Evolutionary conservation across 139 green algal genomes (phyloP), one percentile per base, ranked within the genome.

Genomic region (Desmodesmus armatus): DNA sequence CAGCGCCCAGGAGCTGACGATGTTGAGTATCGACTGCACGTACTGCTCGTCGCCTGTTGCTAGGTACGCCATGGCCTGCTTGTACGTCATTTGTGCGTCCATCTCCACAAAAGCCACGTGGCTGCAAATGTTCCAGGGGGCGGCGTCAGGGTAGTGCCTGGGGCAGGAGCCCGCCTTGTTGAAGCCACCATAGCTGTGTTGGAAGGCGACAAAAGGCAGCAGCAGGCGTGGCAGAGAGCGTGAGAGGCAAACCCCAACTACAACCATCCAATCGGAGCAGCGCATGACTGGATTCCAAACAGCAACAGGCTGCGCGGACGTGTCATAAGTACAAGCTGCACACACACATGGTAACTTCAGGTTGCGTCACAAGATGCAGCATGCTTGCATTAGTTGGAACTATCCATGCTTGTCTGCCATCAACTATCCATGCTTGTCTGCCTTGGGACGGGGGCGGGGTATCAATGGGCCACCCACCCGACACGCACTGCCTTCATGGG

Each of bases 11-110:
- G 60, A 62, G 62, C 77, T 15, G 13, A 72, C 51, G 62, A 84
- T 84, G 25, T 29, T n/a, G n/a, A 84, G 41, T 6, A 41, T 41
- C 27, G 47, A 77, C 3, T 76, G 37, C 11, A 63, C 78, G 25
- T 84, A 77, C 11, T 21, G 53, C 39, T 40, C 23, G 13, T 84
- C 41, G 19, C 63, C 78, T 9, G 62, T 84, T 4, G 78, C 78
- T 63, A 62, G 77, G 29, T 39, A 76, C 0, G 78, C 78, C 21
- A 84, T 21, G 3, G 78, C 78, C 41, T 84, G 78, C 63, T 84
- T 84, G 62, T 84, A 84, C 1, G 78, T 33, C 63, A 67, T 41
- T 39, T 74, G 62, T 2, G 78, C 78, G 47, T 84, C 78, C 31
- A 84, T 25, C 78, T 84, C 63, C 27, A 84, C 62, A 5, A 84